Evolutionary conservation across 768 basidiomycete genomes (phyloP).

Genomic region (Lactifluus echinatus): DNA sequence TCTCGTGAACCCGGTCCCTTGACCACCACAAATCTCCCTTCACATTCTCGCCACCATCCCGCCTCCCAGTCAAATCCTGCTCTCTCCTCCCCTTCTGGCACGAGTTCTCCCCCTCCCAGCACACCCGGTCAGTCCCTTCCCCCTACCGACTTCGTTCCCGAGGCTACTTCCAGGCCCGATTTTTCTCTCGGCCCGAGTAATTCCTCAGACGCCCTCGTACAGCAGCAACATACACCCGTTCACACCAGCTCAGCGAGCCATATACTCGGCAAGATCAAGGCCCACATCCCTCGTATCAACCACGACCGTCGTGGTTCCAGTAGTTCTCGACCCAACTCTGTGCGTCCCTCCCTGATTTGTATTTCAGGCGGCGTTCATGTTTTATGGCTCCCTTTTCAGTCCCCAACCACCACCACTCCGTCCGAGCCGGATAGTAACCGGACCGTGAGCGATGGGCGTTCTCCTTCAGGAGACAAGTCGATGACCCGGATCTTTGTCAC

Average conservation of each 20-base stretch:
- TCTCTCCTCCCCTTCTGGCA: slow-evolving; percentile 61
- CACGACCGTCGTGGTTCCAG: slow-evolving; percentile 23
- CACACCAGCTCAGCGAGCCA: slow-evolving; percentile 11
- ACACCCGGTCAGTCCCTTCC: slow-evolving; percentile 48
- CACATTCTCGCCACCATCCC: slow-evolving; percentile 24
- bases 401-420: slow-evolving; percentile 23
- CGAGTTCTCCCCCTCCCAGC: slow-evolving; percentile 61
- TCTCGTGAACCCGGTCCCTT: slow-evolving; percentile 28
- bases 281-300: slow-evolving; percentile 19
- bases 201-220: slow-evolving; percentile 30
- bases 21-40: slow-evolving; percentile 30
- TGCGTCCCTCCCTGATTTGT: slow-evolving; percentile 19
- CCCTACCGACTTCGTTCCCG: slow-evolving; percentile 33
- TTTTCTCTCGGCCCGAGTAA: slow-evolving; percentile 23
- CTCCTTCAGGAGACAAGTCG: slow-evolving; percentile 20
- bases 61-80: slow-evolving; percentile 42
- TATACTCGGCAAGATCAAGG: slow-evolving; percentile 21
- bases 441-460: slow-evolving; percentile 15
- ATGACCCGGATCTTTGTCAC: slow-evolving; percentile 57
- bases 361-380: no score
- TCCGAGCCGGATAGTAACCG: slow-evolving; percentile 19
- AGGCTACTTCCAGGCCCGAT: slow-evolving; percentile 30
- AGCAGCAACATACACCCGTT: slow-evolving; percentile 27
- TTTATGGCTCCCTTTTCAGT: no score
- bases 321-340: slow-evolving; percentile 28